These are phyloP conservation scores for Nicotiana attenuata DNA, from an alignment of 257 asterid genomes.

Conservation along the genomic window DNA sequence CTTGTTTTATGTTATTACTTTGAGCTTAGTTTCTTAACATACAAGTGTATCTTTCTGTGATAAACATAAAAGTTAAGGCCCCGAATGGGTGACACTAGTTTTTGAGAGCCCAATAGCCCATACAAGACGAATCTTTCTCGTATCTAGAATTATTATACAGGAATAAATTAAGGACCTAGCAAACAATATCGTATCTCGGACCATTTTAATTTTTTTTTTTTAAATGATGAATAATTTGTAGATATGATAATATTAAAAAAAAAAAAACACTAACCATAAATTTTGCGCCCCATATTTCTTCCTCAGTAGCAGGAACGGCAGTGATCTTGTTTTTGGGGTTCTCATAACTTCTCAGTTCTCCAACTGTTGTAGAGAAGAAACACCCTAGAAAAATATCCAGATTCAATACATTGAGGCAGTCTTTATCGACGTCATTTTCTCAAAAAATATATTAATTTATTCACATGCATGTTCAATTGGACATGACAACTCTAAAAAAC, in stretches of 20 bases:
- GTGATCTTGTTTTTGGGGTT: conserved; percentile 89
- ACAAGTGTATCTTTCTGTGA: too few species aligned
- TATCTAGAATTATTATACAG: neutral
- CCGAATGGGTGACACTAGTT: neutral
- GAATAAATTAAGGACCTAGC: neutral
- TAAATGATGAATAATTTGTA: neutral
- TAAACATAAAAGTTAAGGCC: too few species aligned
- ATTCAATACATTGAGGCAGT: neutral
- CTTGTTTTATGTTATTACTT: too few species aligned
- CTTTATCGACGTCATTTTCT: neutral
- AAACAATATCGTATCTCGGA: neutral
- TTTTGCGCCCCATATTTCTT: conserved; percentile 95
- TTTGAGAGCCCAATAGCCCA: neutral
- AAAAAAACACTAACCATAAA: conserved; percentile 56
- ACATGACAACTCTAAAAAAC: neutral
- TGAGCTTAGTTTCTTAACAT: too few species aligned
- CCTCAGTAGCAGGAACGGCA: conserved; percentile 85
- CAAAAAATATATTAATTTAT: neutral
- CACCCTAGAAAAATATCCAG: conserved; percentile 47
- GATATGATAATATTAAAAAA: neutral
- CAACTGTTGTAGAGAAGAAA: conserved; percentile 76
- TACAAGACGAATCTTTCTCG: neutral
- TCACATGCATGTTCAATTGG: neutral
- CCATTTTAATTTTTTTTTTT: neutral
- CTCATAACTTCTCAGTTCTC: conserved; percentile 83